These are phyloP conservation scores for Cucumis cinereus DNA, from an alignment of 306 rosid species.

Conservation along the genomic window DNA sequence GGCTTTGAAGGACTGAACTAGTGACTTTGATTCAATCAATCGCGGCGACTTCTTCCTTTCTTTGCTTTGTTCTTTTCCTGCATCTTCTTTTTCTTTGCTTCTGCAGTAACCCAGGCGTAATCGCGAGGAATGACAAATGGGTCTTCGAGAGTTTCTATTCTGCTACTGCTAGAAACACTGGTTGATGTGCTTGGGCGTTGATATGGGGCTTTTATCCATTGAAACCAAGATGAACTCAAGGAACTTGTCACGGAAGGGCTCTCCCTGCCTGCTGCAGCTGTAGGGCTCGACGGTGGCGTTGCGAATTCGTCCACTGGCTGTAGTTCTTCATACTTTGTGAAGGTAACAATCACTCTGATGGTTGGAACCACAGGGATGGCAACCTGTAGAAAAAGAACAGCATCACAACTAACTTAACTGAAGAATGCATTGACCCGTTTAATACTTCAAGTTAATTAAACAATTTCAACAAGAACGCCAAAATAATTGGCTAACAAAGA, in stretches of 20 bases:
- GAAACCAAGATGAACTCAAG: conserved; percentile 81
- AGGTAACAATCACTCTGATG: conserved; percentile 76
- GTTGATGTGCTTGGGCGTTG: conserved; percentile 45
- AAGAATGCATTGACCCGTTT: not conserved
- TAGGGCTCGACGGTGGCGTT: conserved; percentile 87
- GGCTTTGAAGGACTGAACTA: not conserved
- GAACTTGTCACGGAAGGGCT: conserved; percentile 37
- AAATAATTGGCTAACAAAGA: not conserved
- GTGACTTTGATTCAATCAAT: conserved; percentile 19
- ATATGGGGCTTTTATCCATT: conserved; percentile 92
- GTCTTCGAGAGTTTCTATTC: conserved; percentile 76
- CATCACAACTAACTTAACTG: not conserved
- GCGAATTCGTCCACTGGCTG: conserved; percentile 67
- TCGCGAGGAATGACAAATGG: conserved; percentile 77
- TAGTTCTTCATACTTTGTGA: conserved; percentile 85
- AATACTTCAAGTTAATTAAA: not conserved
- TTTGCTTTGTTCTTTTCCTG: conserved; percentile 84
- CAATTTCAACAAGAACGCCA: not conserved
- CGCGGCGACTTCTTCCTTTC: conserved; percentile 64
- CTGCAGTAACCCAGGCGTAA: conserved; percentile 78
- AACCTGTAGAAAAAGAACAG: conserved; percentile 36
- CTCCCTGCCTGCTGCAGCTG: conserved; percentile 38
- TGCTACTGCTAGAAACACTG: conserved; percentile 49
- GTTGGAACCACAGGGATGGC: conserved; percentile 99
- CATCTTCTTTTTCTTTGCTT: conserved; percentile 75